A percentile compares a stretch with the other conserved stretches of the same genome.
These are phyloP conservation scores for Aspergillus mulundensis DNA, from an alignment of 495 filamentous ascomycete species.

Conservation along the genomic window DNA sequence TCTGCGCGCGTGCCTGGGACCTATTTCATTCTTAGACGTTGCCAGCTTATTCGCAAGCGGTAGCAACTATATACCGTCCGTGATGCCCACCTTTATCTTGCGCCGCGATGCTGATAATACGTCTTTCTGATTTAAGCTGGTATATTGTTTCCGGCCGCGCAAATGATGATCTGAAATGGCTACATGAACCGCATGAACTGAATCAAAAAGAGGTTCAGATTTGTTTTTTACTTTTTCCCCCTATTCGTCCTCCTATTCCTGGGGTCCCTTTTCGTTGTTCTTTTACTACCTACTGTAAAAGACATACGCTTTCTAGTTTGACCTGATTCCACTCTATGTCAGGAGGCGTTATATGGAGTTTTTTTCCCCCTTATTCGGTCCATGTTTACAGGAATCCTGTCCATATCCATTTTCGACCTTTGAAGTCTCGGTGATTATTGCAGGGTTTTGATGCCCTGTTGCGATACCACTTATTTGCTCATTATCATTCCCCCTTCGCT, in stretches of 20 bases:
- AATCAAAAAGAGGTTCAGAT: constrained; percentile 9
- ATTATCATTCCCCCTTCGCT: constrained; percentile 14
- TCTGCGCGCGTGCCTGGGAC: constrained; percentile 93
- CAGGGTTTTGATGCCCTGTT: constrained; percentile 15
- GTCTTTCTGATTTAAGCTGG: not conserved
- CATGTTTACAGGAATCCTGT: constrained; percentile 9
- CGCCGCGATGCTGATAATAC: not conserved
- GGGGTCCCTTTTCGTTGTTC: constrained; percentile 15
- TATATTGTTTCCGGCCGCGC: not conserved
- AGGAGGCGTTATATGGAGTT: constrained; percentile 14
- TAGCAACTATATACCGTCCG: too few species aligned
- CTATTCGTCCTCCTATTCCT: constrained; percentile 13
- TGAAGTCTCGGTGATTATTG: constrained; percentile 13
- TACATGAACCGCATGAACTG: constrained; percentile 24
- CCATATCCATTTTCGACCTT: constrained; percentile 7
- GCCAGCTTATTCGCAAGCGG: not conserved
- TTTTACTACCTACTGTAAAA: constrained; percentile 4
- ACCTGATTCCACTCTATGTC: constrained; percentile 7
- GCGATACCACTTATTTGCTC: constrained; percentile 18
- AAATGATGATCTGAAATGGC: constrained; percentile 8
- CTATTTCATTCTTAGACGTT: constrained; percentile 79
- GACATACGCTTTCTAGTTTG: constrained; percentile 2
- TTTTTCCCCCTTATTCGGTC: not conserved
- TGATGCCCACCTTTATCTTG: not conserved
- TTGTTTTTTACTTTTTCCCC: constrained; percentile 21